phyloP scores from a whole-genome alignment of 352 stramenopile species.

The Thalassiosira hispida region DNA sequence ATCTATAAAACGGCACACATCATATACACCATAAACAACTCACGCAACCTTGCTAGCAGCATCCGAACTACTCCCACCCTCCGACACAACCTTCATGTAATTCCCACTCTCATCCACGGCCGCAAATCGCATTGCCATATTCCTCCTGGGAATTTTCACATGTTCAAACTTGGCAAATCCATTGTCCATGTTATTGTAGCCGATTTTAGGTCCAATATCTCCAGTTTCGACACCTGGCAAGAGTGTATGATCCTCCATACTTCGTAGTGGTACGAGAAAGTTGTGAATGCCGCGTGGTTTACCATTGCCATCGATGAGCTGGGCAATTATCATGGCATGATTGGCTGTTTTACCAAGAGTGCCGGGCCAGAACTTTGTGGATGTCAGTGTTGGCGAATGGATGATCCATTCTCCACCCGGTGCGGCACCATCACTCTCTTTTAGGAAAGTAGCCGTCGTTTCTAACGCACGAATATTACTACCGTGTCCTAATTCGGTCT shows the following conservation, averaged over 20 bases:
- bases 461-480: conserved; percentile 91
- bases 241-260: conserved; percentile 86
- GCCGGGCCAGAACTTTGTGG: conserved; percentile 96
- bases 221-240: conserved; percentile 89
- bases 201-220: conserved; percentile 93
- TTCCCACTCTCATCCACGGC: conserved; percentile 77
- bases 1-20: too few relatives aligned
- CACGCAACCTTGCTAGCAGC: conserved; percentile 81
- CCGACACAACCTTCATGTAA: conserved; percentile 62
- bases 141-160: conserved; percentile 88
- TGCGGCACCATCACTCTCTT: conserved; percentile 80
- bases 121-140: conserved; percentile 86
- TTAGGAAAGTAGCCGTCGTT: conserved; percentile 94
- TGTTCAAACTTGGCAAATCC: conserved; percentile 89
- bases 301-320: conserved; percentile 87
- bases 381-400: conserved; percentile 93
- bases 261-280: conserved; percentile 94
- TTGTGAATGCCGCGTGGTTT: conserved; percentile 91
- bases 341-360: conserved; percentile 92
- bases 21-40: conserved; percentile 6
- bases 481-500: conserved; percentile 95
- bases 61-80: conserved; percentile 43
- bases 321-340: conserved; percentile 94
- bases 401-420: conserved; percentile 88
- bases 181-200: conserved; percentile 92